phyloP scores from a whole-genome alignment of 2,329 filamentous ascomycete species.

The Orbilia ellipsospora region DNA sequence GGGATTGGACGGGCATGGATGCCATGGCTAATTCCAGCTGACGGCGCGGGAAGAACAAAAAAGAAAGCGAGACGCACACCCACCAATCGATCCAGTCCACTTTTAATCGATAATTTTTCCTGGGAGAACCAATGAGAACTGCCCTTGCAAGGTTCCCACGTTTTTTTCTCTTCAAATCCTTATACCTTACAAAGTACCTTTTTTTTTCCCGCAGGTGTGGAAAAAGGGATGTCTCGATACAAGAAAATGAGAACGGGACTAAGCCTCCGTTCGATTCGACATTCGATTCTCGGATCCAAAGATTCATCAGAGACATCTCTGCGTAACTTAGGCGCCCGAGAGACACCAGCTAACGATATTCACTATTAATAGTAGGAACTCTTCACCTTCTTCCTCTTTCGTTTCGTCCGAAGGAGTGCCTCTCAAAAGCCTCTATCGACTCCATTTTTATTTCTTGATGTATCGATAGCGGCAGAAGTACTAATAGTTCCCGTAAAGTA shows the following conservation, averaged over 20 bases:
- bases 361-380: conserved; percentile 44
- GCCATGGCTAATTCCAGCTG: conserved; percentile 14
- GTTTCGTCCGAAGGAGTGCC: neutral
- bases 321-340: conserved; percentile 27
- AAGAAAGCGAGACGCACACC: neutral
- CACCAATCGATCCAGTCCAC: neutral
- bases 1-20: too few relatives aligned
- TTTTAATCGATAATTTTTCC: conserved; percentile 35
- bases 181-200: too few relatives aligned
- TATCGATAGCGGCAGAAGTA: too few relatives aligned
- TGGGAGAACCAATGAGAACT: conserved; percentile 28
- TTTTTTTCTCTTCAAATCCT: conserved; percentile 16
- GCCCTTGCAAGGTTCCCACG: conserved; percentile 38
- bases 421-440: neutral
- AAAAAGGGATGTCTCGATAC: conserved; percentile 33
- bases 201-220: conserved; percentile 4
- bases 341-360: neutral
- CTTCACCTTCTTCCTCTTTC: neutral
- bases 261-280: conserved; percentile 32
- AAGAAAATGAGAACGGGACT: conserved; percentile 8
- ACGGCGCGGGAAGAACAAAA: conserved; percentile 12
- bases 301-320: neutral
- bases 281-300: conserved; percentile 36
- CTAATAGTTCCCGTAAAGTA: too few relatives aligned
- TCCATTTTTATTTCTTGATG: too few relatives aligned